These are phyloP conservation scores for Ilyonectria sp. DNA, from an alignment of 2,329 filamentous ascomycete species.

Conservation along the genomic window DNA sequence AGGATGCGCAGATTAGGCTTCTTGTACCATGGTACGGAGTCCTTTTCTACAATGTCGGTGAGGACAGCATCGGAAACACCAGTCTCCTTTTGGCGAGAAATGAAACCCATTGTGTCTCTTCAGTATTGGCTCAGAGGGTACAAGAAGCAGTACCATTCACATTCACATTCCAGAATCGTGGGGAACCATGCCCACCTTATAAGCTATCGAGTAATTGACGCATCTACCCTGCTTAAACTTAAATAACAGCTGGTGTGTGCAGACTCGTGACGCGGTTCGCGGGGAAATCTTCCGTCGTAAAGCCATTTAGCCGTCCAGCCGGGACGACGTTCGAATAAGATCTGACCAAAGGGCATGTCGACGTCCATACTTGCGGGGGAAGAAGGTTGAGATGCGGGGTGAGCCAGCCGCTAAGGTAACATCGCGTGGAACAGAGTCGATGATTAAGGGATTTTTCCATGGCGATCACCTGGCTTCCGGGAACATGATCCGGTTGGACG, in stretches of 20 bases:
- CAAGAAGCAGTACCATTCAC: neutral
- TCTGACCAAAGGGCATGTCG: constrained; percentile 1
- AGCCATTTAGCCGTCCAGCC: constrained; percentile 21
- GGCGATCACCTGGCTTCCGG: neutral
- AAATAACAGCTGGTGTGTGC: neutral
- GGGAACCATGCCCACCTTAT: neutral
- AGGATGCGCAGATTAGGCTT: constrained; percentile 68
- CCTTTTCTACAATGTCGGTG: constrained; percentile 51
- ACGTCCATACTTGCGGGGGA: neutral
- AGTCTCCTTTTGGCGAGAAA: constrained; percentile 23
- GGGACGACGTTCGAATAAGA: neutral
- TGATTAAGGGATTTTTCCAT: neutral
- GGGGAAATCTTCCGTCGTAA: neutral
- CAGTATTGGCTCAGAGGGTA: neutral
- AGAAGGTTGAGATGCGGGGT: constrained; percentile 4
- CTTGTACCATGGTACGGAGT: constrained; percentile 64
- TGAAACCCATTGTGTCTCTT: constrained; percentile 11
- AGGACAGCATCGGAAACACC: constrained; percentile 40
- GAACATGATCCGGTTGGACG: neutral
- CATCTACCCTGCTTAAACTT: neutral
- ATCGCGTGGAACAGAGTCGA: neutral
- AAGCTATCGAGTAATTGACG: neutral
- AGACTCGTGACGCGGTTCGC: neutral
- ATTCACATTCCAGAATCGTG: neutral
- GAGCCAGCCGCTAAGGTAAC: neutral